These are phyloP conservation scores for Nakazawaea laoshanensis DNA, from an alignment of 805 yeast species.

Conservation along the genomic window DNA sequence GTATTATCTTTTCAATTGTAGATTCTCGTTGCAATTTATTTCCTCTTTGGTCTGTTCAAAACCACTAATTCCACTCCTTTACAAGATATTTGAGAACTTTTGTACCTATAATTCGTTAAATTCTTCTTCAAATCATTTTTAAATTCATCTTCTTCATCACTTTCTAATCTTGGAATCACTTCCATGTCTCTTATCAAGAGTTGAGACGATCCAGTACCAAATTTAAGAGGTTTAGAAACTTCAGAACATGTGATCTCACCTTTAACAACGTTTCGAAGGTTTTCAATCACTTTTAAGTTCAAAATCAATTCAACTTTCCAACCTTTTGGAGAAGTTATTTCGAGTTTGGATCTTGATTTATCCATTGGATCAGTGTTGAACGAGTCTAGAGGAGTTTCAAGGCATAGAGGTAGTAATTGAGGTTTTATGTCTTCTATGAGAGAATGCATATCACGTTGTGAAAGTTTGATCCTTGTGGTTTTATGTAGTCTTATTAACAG, in stretches of 20 bases:
- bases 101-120: neutral
- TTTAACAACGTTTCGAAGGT: neutral
- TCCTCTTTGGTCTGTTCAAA: constrained; percentile 2
- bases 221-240: constrained; percentile 1
- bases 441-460: constrained; percentile 7
- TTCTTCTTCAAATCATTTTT: constrained; percentile 5
- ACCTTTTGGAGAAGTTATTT: constrained; percentile 7
- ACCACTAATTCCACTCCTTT: constrained; percentile 9
- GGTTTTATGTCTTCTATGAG: constrained; percentile 5
- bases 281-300: constrained; percentile 3
- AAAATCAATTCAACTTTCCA: constrained; percentile 7
- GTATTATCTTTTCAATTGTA: constrained; percentile 1
- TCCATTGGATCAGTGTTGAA: too few species aligned
- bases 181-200: constrained; percentile 3
- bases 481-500: constrained; percentile 8
- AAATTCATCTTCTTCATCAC: constrained; percentile 1
- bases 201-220: constrained; percentile 7
- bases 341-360: too few species aligned
- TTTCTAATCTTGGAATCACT: constrained; percentile 1
- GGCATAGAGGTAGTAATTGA: constrained; percentile 2
- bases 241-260: neutral
- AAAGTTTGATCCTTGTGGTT: constrained; percentile 5
- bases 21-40: neutral
- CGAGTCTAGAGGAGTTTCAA: constrained; percentile 8
- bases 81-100: neutral